Percentiles rank a stretch among this genome's conserved stretches.
These are phyloP conservation scores for Boletus sp. DNA, from an alignment of 768 basidiomycete species.

Conservation along the genomic window DNA sequence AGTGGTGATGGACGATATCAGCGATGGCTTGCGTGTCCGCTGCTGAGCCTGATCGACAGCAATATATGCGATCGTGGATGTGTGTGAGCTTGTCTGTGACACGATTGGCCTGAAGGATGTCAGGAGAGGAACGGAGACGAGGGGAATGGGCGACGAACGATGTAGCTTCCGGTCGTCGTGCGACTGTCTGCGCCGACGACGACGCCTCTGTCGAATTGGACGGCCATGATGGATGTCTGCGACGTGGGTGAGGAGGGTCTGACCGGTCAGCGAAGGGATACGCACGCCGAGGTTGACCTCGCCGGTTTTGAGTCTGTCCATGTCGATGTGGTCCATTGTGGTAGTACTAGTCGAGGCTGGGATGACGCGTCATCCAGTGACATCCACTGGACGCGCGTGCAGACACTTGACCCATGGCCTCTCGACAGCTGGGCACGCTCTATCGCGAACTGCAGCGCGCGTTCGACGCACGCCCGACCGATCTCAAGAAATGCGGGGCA, in stretches of 20 bases:
- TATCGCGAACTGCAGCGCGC: slow-evolving; percentile 67
- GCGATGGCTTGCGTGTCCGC: slow-evolving; percentile 98
- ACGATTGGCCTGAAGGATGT: slow-evolving; percentile 74
- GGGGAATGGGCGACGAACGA: slow-evolving; percentile 51
- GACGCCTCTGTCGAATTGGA: slow-evolving; percentile 93
- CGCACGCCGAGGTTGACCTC: slow-evolving; percentile 96
- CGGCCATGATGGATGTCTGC: slow-evolving; percentile 99
- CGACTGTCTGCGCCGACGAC: slow-evolving; percentile 97
- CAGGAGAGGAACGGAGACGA: neutral
- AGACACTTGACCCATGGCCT: slow-evolving; percentile 36
- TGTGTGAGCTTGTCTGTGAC: slow-evolving; percentile 98
- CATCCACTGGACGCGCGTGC: neutral
- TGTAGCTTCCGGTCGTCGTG: slow-evolving; percentile 95
- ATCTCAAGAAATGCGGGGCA: slow-evolving; percentile 64
- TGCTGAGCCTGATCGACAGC: slow-evolving; percentile 97
- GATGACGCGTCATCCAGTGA: slow-evolving; percentile 61
- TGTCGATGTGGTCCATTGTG: slow-evolving; percentile 35
- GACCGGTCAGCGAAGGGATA: slow-evolving; percentile 12
- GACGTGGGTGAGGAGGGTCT: neutral
- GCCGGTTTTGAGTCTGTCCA: slow-evolving; percentile 85
- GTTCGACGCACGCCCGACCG: slow-evolving; percentile 62
- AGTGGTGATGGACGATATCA: slow-evolving; percentile 80
- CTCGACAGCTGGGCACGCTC: slow-evolving; percentile 52
- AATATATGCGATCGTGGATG: slow-evolving; percentile 97
- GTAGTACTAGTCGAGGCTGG: slow-evolving; percentile 20